A percentile compares a stretch with the other conserved stretches of the same genome.
These are phyloP conservation scores for Ceratocystis eucalypticola DNA, from an alignment of 2,329 filamentous ascomycete genomes.

Conservation along the genomic window DNA sequence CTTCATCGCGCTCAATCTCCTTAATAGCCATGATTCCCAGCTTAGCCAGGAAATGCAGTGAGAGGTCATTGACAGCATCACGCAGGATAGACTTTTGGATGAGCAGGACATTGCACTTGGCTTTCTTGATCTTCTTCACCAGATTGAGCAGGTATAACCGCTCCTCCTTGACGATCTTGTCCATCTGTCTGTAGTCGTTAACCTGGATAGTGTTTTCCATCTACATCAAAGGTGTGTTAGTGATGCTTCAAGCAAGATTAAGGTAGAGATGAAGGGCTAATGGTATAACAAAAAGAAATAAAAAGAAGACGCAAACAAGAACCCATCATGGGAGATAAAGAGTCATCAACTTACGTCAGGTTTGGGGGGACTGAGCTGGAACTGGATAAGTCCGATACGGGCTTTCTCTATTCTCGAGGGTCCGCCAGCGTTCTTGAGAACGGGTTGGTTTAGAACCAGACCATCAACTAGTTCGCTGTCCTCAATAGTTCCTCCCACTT, in stretches of 20 bases:
- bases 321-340: no score
- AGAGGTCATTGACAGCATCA: conserved; percentile 94
- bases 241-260: neutral
- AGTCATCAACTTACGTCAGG: conserved; percentile 57
- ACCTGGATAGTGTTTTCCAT: conserved; percentile 99
- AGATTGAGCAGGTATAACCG: conserved; percentile 95
- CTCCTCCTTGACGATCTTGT: conserved; percentile 99
- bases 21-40: conserved; percentile 92
- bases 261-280: no score
- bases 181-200: conserved; percentile 99
- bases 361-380: conserved; percentile 95
- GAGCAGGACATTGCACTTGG: conserved; percentile 95
- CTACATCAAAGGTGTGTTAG: conserved; percentile 29
- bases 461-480: conserved; percentile 96
- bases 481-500: conserved; percentile 94
- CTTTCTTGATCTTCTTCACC: conserved; percentile 99
- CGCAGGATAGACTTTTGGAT: conserved; percentile 98
- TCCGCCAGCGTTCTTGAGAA: conserved; percentile 85
- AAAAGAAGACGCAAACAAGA: neutral
- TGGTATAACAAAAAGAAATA: no score
- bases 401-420: conserved; percentile 94
- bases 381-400: conserved; percentile 90
- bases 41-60: conserved; percentile 92
- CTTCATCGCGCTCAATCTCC: conserved; percentile 96
- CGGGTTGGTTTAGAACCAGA: conserved; percentile 78